Evolutionary conservation across 106 monocot species (phyloP), one percentile per base, ranked within the genome.

Genomic region (Alisma plantagoaquatica): DNA sequence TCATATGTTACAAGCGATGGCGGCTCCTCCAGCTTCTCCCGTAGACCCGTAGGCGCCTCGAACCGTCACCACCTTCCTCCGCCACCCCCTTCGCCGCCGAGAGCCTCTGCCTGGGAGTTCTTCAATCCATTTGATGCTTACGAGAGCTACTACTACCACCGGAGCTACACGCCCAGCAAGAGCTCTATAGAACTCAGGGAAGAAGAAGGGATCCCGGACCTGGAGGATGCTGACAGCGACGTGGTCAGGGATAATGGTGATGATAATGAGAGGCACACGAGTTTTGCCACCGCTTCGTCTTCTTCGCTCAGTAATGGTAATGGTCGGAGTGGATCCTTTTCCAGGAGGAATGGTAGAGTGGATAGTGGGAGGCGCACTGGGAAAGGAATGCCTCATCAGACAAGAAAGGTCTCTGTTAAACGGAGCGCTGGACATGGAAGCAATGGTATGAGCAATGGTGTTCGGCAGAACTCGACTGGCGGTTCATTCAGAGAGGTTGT

Each of bases 191-290:
- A 99, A 58, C 59, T 90, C 41, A 71, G 90, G 56, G 90, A 99
- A 17, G 78, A 79, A 49, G 98, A 99, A 58, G 98, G 98, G 8
- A 90, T 99, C 27, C 98, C 98, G 1, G 98, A 99, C 19, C 72
- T 99, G 41, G 93, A 94, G 23, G 81, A 82, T 1, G 80, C 73
- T 24, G 83, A 67, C 49, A 46, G 35, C 0, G 80, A 43, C 0
- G 80, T 70, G 20, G 25, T 85, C 14, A 71, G 76, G 10, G 85
- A 82, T 54, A 84, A 89, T 46, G 81, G 70, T 23, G 75, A 82
- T 29, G 72, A 65, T 0, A 86, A 76, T 19, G 49, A 29, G 38
- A 91, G 75, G 22, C 53, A 27, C 27, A 31, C 33, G 17, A 21
- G 21, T 6, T 11, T 23, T 19, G 41, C 35, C 30, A 15, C 62